These are phyloP conservation scores for Coprinellus micaceus DNA, from an alignment of 768 basidiomycete species.

Conservation along the genomic window DNA sequence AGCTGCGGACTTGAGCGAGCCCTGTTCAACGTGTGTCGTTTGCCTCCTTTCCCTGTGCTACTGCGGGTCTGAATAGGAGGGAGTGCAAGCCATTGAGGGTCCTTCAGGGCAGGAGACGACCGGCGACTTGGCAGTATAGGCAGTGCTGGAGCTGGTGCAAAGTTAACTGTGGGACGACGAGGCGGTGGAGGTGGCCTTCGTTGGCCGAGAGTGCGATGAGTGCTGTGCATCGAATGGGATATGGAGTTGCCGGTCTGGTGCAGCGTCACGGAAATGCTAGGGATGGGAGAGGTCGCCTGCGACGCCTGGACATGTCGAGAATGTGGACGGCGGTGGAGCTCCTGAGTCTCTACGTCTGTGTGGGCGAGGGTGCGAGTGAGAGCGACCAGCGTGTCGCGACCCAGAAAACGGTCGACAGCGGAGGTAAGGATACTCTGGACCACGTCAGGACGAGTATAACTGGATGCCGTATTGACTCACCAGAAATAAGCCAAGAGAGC, in stretches of 20 bases:
- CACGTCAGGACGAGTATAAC: constrained; percentile 2
- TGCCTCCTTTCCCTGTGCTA: too few relatives aligned
- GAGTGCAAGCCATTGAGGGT: not conserved
- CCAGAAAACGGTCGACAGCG: constrained; percentile 19
- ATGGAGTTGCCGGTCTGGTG: not conserved
- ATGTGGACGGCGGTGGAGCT: not conserved
- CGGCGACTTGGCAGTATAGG: not conserved
- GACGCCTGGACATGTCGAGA: not conserved
- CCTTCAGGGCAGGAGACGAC: too few relatives aligned
- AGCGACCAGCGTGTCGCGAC: constrained; percentile 6
- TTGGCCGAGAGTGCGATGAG: not conserved
- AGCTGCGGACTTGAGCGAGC: constrained; percentile 4
- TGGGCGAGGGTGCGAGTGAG: constrained; percentile 8
- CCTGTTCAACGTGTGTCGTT: not conserved
- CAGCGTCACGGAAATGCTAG: not conserved
- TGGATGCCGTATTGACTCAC: constrained; percentile 21
- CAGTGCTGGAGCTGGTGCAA: not conserved
- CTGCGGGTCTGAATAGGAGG: constrained; percentile 1
- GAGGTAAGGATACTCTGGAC: constrained; percentile 33
- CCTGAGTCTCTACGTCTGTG: not conserved
- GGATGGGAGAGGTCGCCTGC: not conserved
- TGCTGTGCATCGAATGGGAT: not conserved
- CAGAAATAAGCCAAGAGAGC: constrained; percentile 31
- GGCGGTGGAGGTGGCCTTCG: not conserved
- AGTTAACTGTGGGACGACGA: not conserved